phyloP scores from a whole-genome alignment of 225 moss, liverwort and hornwort species.

The Physcomitrellopsis africana region DNA sequence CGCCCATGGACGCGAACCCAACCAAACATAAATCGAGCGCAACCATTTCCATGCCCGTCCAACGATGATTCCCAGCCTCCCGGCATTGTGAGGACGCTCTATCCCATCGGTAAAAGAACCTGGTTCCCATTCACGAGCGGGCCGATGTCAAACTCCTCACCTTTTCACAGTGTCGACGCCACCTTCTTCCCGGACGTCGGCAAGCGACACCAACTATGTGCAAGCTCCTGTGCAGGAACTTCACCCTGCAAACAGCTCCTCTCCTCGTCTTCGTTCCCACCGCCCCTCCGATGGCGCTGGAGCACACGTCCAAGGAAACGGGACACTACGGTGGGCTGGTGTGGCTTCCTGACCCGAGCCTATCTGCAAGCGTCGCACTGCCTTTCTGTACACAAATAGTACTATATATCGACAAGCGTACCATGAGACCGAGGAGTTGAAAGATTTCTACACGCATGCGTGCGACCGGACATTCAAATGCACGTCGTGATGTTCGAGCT shows the following conservation, averaged over 20 bases:
- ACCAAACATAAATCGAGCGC: too few species aligned
- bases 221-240: conserved; percentile 29
- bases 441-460: conserved; percentile 22
- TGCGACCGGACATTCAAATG: conserved; percentile 36
- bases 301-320: conserved; percentile 13
- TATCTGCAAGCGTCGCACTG: conserved; percentile 29
- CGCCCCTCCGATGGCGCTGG: background rate
- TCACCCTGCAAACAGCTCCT: conserved; percentile 18
- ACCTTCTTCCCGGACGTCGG: conserved; percentile 15
- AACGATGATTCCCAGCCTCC: too few species aligned
- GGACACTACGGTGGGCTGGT: background rate
- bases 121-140: conserved; percentile 1
- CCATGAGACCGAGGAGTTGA: background rate
- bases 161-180: conserved; percentile 23
- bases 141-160: background rate
- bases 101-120: background rate
- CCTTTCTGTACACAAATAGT: conserved; percentile 37
- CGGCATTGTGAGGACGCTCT: background rate
- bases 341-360: background rate
- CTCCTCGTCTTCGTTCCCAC: conserved; percentile 22
- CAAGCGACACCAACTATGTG: conserved; percentile 25
- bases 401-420: conserved; percentile 20
- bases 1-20: too few species aligned
- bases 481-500: conserved; percentile 53
- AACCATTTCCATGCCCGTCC: too few species aligned